A percentile compares a stretch with the other conserved stretches of the same genome.
Conservation (phyloP, 768 basidiomycete genomes). For the Coprinopsis marcescibilis region DNA sequence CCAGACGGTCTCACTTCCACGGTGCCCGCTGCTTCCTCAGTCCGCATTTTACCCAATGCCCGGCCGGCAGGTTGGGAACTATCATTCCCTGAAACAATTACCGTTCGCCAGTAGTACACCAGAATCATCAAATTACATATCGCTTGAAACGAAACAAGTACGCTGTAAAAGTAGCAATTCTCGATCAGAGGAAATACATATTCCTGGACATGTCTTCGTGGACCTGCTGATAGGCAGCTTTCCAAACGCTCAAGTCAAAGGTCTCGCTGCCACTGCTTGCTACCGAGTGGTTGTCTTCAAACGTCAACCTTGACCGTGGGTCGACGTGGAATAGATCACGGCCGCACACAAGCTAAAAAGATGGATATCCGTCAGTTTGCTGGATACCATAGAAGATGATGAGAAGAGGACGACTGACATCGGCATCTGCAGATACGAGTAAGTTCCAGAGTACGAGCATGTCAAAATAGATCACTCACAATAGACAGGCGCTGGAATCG, state of each 20-base stretch:
- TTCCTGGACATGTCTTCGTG: background rate
- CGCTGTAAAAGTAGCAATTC: background rate
- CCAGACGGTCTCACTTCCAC: too few species aligned
- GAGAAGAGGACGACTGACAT: slow-evolving; percentile 1
- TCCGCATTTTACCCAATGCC: too few species aligned
- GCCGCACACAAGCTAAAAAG: slow-evolving; percentile 8
- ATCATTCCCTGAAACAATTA: background rate
- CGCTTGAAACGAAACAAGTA: background rate
- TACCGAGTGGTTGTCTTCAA: background rate
- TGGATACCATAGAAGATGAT: background rate
- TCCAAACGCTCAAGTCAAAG: background rate
- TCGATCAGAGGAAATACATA: background rate
- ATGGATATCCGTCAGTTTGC: background rate
- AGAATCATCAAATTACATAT: background rate
- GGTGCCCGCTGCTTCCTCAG: background rate
- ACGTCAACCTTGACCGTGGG: background rate
- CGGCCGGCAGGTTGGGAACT: background rate
- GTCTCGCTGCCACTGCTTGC: background rate
- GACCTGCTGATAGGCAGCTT: background rate
- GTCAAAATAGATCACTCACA: slow-evolving; percentile 17
- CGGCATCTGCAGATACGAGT: slow-evolving; percentile 6
- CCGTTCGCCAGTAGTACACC: too few species aligned
- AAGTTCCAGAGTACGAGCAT: background rate
- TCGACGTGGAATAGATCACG: slow-evolving; percentile 7
- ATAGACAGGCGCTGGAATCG: slow-evolving; percentile 27